Percentiles rank a stretch among this genome's conserved stretches.
These are phyloP conservation scores for Nigrospora osmanthi DNA, from an alignment of 2,329 filamentous ascomycete genomes.

Conservation along the genomic window DNA sequence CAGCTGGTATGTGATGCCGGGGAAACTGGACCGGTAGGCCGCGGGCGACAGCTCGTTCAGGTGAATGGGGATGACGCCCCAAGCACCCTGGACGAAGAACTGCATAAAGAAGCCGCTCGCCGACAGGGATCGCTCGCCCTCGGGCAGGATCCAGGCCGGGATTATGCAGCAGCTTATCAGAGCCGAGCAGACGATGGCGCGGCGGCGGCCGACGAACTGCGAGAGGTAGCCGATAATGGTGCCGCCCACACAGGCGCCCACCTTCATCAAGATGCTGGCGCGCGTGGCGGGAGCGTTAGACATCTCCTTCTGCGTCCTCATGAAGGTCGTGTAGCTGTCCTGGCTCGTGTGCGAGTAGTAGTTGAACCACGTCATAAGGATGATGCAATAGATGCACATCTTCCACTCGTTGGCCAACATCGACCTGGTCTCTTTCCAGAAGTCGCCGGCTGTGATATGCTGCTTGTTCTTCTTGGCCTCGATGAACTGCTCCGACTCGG, in stretches of 20 bases:
- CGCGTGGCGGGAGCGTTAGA: constrained; percentile 55
- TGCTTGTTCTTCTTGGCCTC: constrained; percentile 57
- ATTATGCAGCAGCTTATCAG: constrained; percentile 55
- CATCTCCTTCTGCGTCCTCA: constrained; percentile 65
- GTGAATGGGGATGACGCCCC: constrained; percentile 64
- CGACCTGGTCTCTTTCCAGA: constrained; percentile 60
- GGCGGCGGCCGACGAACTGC: constrained; percentile 67
- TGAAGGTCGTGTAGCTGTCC: constrained; percentile 76
- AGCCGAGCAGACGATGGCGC: constrained; percentile 55
- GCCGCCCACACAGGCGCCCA: constrained; percentile 66
- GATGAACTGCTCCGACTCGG: constrained; percentile 68
- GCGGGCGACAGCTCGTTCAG: constrained; percentile 66
- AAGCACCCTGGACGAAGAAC: constrained; percentile 59
- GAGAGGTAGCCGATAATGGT: constrained; percentile 64
- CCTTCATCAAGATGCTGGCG: constrained; percentile 78
- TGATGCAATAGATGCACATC: constrained; percentile 68
- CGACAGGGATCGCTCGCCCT: constrained; percentile 50
- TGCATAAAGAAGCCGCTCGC: constrained; percentile 63
- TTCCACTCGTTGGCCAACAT: constrained; percentile 68
- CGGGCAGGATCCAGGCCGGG: constrained; percentile 63
- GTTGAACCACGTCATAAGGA: constrained; percentile 73
- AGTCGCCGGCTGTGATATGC: constrained; percentile 39
- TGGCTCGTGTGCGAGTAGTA: constrained; percentile 74
- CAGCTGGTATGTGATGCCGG: constrained; percentile 37
- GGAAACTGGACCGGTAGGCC: constrained; percentile 63